phyloP scores from a whole-genome alignment of 75 land plant species.

The Picea sitchensis region DNA sequence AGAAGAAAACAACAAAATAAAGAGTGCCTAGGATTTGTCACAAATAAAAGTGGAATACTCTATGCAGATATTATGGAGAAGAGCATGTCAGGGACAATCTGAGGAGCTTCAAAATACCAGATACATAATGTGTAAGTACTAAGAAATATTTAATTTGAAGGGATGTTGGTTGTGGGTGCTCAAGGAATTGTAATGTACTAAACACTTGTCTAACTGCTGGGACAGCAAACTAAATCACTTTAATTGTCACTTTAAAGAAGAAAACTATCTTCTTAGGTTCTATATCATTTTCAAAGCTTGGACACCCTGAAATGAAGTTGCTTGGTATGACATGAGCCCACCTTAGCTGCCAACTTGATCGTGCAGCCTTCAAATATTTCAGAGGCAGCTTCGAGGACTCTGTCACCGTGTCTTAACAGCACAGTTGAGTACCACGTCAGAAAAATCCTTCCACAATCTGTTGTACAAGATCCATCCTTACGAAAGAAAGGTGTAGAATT shows the following conservation, averaged over 20 bases:
- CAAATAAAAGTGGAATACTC: no score
- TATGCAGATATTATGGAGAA: not conserved
- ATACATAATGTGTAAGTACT: not conserved
- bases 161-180: no score
- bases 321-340: slow-evolving; percentile 11
- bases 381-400: slow-evolving; percentile 65
- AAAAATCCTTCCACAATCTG: slow-evolving; percentile 66
- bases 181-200: not conserved
- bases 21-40: no score
- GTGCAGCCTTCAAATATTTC: slow-evolving; percentile 42
- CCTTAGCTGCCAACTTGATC: slow-evolving; percentile 67
- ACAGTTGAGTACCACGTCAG: slow-evolving; percentile 77
- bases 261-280: not conserved
- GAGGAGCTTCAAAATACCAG: not conserved
- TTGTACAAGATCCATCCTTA: slow-evolving; percentile 41
- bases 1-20: no score
- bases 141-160: no score
- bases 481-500: slow-evolving; percentile 52
- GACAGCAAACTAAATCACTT: not conserved
- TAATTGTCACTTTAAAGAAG: not conserved
- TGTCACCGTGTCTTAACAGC: slow-evolving; percentile 66
- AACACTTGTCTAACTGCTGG: not conserved
- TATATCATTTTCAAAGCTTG: not conserved
- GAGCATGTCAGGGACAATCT: not conserved
- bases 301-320: not conserved